Base-by-base conservation (phyloP, 352 stramenopile genomes). In the Globisporangium heterothallicum region DNA sequence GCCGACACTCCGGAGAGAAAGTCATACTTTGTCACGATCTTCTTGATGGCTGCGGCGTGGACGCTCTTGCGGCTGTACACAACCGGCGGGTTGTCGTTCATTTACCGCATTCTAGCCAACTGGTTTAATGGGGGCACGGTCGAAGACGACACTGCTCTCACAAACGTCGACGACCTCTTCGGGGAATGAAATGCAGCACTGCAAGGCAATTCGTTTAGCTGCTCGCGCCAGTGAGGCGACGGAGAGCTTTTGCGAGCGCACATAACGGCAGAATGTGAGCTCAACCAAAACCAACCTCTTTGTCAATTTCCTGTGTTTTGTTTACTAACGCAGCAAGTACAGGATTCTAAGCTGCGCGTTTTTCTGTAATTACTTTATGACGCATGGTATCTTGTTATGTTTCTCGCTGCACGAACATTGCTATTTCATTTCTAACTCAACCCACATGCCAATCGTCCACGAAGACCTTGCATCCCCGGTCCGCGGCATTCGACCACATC, bases 1-100 rank as follows among this genome's bases (percentile, higher is more conserved):
- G 59, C 44, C 14, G 49, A 64, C 25, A 45, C 27, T 6, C 14
- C 48, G 6, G 34, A 57, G 22, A 65, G 61, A 26, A 74, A 63
- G 14, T 81, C 69, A 10, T 86, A 83, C 59, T 66, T 84, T 25
- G 65, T 66, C 46, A 74, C 72, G 2, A 67, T 90, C 34, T 66
- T 84, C 27, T 22, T 85, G 25, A 60, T 91, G 13, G 81, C 78
- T 4, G 47, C 72, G 7, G 61, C 64, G 13, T 94, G 84, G 84
- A 87, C 75, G 9, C 27, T 91, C 3, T 32, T 89, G 36, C 63
- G 78, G 12, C 25, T 94, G 38, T 90, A 90, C 55, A 75, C 70
- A n/a, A 82, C 72, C 6, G 83, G 83, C 24, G 72, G 74, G 1
- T 59, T 93, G 29, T 45, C 46, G 24, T 51, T 61, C 29, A 12